Base-by-base conservation (phyloP, 768 basidiomycete genomes). In the Xanthoconium stramineum region DNA sequence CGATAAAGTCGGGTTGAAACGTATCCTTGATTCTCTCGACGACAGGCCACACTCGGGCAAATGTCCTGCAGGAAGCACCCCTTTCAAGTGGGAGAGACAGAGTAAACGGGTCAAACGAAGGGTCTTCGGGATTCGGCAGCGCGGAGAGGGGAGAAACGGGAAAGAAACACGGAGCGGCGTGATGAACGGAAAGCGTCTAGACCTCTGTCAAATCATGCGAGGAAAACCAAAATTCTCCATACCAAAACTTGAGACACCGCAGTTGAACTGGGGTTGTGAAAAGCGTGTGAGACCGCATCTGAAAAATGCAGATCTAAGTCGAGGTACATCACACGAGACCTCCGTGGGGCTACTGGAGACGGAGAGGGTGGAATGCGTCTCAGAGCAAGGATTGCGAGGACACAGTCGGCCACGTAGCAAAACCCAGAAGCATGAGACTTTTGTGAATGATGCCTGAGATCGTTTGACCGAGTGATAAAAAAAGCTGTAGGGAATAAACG, bases 221-320 rank as follows among this genome's bases (percentile, higher is more conserved):
- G 7, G 6, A 38, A 51, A n/a, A 36, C 32, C 10, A 36, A 15
- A 6, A 30, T 32, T 35, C 62, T 6, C 24, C 63, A 72, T 60
- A 83, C 84, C 71, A 80, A 65, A 52, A 82, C 77, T 59, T 83
- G 83, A 9, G 77, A 72, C 13, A 58, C 56, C 24, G 59, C 61
- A 10, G 74, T 63, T 1, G 75, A 70, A 24, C 64, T 62, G 2
- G 78, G 72, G 1, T 75, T 72, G 55, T 78, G 70, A 66, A 93
- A 91, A 0, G 93, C 91, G 38, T 88, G 80, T 0, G 89, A 88
- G 44, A 95, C 92, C 0, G 83, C 93, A 65, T 97, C 94, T 5
- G 89, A 90, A 63, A 91, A 94, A 69, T 98, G 95, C 3, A 97
- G 77, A 68, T 98, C 95, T 10, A 98, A 74, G 66, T 98, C 95